Percentiles rank a stretch among this genome's conserved stretches.
Evolutionary conservation across 352 stramenopile genomes (phyloP).

Genomic region (Phytopythium sindhum): DNA sequence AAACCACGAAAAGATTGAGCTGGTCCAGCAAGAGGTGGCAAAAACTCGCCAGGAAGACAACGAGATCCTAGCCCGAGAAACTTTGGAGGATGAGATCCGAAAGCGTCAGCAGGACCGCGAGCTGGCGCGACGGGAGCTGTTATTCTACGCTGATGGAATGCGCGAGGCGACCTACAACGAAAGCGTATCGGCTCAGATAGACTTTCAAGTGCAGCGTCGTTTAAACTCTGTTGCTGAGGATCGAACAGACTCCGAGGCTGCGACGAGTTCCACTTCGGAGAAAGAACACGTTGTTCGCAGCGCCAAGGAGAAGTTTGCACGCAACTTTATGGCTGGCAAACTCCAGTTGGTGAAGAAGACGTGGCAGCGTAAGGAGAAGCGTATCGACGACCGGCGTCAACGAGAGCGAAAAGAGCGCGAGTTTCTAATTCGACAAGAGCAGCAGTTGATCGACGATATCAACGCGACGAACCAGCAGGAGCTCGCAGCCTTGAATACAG

Average conservation of each 20-base stretch:
- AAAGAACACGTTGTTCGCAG: conserved; percentile 23
- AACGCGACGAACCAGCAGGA: conserved; percentile 29
- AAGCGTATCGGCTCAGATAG: conserved; percentile 54
- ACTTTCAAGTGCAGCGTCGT: conserved; percentile 58
- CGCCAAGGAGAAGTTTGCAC: conserved; percentile 51
- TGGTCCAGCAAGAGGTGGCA: conserved; percentile 42
- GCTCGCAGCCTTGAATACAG: conserved; percentile 21
- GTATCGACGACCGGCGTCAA: conserved; percentile 36
- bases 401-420: conserved; percentile 41
- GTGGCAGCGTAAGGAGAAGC: conserved; percentile 63
- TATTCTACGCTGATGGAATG: conserved; percentile 54
- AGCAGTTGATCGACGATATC: conserved; percentile 37
- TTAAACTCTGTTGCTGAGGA: conserved; percentile 28
- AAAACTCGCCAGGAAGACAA: conserved; percentile 32
- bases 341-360: conserved; percentile 63
- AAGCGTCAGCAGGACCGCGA: conserved; percentile 33
- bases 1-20: conserved; percentile 33
- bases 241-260: not conserved
- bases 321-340: conserved; percentile 50
- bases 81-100: conserved; percentile 32
- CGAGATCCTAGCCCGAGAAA: conserved; percentile 25
- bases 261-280: not conserved
- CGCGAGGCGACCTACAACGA: conserved; percentile 69
- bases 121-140: conserved; percentile 28
- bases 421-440: conserved; percentile 54